These are phyloP conservation scores for Rhododendron ovatum DNA, from an alignment of 148 eudicot species.

Conservation along the genomic window DNA sequence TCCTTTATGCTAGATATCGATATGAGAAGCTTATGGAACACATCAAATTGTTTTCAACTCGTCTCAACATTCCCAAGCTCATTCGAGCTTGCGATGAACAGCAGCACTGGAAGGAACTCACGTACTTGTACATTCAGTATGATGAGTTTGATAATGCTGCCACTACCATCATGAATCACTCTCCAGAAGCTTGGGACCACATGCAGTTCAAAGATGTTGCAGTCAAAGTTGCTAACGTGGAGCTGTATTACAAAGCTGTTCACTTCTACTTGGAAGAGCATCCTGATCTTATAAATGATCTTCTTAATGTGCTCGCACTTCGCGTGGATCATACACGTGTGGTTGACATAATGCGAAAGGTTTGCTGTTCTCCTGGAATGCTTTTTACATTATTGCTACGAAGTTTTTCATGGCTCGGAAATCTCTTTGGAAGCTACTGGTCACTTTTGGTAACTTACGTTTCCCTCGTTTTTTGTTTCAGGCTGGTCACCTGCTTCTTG, in stretches of 20 bases:
- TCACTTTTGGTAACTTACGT: neutral
- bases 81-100: conserved; percentile 97
- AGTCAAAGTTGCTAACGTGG: conserved; percentile 97
- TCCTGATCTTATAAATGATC: conserved; percentile 90
- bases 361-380: conserved; percentile 11
- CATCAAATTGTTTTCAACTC: conserved; percentile 86
- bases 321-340: conserved; percentile 96
- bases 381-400: neutral
- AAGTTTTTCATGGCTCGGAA: neutral
- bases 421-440: neutral
- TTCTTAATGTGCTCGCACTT: conserved; percentile 90
- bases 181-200: conserved; percentile 99
- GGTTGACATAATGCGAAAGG: conserved; percentile 98
- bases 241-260: conserved; percentile 92
- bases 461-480: conserved; percentile 21
- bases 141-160: conserved; percentile 99
- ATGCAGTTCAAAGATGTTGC: conserved; percentile 96
- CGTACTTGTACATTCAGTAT: conserved; percentile 84
- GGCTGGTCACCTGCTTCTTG: conserved; percentile 94
- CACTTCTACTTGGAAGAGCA: conserved; percentile 96
- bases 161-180: conserved; percentile 96
- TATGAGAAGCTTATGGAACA: conserved; percentile 99
- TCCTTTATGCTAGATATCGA: conserved; percentile 95
- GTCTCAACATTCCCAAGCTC: conserved; percentile 96
- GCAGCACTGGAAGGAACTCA: conserved; percentile 96